Percentiles rank a stretch among this genome's conserved stretches.
These are phyloP conservation scores for Diospyros kaki DNA, from an alignment of 148 eudicot species.

Conservation along the genomic window DNA sequence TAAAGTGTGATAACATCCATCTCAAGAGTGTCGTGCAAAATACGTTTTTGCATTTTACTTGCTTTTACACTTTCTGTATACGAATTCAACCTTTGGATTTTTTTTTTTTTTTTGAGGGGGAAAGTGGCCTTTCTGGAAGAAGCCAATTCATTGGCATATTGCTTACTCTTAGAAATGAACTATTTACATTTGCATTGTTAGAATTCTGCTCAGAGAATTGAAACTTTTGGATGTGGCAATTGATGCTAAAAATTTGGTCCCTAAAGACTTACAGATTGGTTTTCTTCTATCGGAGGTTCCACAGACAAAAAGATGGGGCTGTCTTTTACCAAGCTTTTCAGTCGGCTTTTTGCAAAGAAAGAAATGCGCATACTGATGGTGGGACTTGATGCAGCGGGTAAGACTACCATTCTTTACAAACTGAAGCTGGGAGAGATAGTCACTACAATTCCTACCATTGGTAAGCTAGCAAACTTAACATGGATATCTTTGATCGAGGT, in stretches of 20 bases:
- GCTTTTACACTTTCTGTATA: not conserved
- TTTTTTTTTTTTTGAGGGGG: not conserved
- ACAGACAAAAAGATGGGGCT: conserved; percentile 48
- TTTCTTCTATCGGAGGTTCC: conserved; percentile 18
- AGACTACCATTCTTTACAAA: conserved; percentile 71
- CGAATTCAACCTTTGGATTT: not conserved
- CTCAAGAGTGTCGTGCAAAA: not conserved
- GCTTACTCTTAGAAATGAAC: not conserved
- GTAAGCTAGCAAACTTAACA: conserved; percentile 24
- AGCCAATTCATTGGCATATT: too few species aligned
- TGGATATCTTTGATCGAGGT: not conserved
- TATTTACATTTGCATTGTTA: conserved; percentile 1
- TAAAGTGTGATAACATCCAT: not conserved
- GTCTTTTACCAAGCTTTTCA: conserved; percentile 68
- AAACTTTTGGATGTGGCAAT: not conserved
- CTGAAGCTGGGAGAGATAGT: conserved; percentile 77
- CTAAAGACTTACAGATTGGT: not conserved
- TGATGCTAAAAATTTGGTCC: not conserved
- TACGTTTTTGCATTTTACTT: not conserved
- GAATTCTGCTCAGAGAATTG: not conserved
- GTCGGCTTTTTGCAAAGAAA: conserved; percentile 59
- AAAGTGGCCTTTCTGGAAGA: too few species aligned
- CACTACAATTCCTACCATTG: conserved; percentile 76
- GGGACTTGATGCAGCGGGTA: conserved; percentile 85
- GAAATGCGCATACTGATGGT: conserved; percentile 80